phyloP scores from a whole-genome alignment of 345 rosid genomes.

The Linum trigynum region DNA sequence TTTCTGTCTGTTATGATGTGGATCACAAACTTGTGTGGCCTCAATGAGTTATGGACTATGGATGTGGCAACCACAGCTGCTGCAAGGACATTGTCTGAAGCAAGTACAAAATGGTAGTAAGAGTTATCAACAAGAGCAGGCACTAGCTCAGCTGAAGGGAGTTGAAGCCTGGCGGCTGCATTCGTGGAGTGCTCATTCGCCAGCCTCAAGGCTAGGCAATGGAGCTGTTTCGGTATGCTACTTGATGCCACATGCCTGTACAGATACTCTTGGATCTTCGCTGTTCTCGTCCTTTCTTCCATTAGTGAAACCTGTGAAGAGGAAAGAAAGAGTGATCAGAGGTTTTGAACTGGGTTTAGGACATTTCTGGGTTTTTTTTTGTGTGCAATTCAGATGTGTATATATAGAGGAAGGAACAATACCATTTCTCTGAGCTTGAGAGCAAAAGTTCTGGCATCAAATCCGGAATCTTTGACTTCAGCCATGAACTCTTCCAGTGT shows the following conservation, averaged over 20 bases:
- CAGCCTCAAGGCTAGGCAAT: conserved; percentile 68
- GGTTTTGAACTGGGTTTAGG: no score
- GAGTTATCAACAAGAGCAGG: conserved; percentile 73
- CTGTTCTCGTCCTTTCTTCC: conserved; percentile 83
- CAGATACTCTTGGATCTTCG: conserved; percentile 83
- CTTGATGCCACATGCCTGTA: conserved; percentile 91
- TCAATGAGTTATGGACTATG: conserved; percentile 52
- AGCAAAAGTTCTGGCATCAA: conserved; percentile 73
- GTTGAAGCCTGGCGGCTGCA: conserved; percentile 89
- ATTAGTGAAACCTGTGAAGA: conserved; percentile 46
- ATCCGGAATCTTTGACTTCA: conserved; percentile 41
- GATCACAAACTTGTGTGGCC: conserved; percentile 56
- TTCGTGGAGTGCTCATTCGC: conserved; percentile 85
- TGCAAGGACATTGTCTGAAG: conserved; percentile 86
- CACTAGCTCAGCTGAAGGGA: conserved; percentile 68
- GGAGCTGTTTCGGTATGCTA: conserved; percentile 91
- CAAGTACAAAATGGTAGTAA: conserved; percentile 73
- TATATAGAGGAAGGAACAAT: neutral
- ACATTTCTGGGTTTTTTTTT: neutral
- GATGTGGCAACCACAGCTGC: conserved; percentile 81
- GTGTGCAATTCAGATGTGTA: neutral
- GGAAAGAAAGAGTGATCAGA: no score
- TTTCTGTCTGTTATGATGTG: conserved; percentile 90
- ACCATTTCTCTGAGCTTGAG: conserved; percentile 86
- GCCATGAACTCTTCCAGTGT: conserved; percentile 68